Conservation (phyloP, 1,284 basidiomycete species). For the Xerocomus minutiporus region DNA sequence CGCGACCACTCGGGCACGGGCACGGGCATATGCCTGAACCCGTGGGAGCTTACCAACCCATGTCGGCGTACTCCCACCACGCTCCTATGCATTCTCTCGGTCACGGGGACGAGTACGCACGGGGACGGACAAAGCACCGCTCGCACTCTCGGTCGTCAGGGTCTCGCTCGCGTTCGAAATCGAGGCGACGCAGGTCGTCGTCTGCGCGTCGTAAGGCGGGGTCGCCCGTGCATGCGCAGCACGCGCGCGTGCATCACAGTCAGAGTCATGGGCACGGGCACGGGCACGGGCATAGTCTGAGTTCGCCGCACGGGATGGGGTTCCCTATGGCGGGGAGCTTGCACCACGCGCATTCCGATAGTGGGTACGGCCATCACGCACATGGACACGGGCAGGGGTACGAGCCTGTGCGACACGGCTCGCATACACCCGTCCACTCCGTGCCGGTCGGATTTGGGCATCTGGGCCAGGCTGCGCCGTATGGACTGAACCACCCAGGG, state of each 20-base stretch:
- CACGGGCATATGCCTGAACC: neutral
- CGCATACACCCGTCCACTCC: slow-evolving; percentile 1
- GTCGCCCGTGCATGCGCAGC: neutral
- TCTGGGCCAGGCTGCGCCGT: neutral
- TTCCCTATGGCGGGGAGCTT: neutral
- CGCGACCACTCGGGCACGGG: neutral
- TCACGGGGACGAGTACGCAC: neutral
- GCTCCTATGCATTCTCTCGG: neutral
- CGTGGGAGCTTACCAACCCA: neutral
- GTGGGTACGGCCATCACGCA: neutral
- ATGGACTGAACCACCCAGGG: neutral
- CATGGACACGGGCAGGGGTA: neutral
- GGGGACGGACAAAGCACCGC: neutral
- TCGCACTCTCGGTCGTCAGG: neutral
- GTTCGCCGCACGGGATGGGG: neutral
- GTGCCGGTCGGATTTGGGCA: neutral
- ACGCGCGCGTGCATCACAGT: neutral
- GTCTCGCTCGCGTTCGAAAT: neutral
- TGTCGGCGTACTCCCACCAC: neutral
- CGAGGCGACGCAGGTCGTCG: neutral
- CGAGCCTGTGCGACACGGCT: neutral
- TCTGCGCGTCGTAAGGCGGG: no score
- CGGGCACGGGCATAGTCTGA: neutral
- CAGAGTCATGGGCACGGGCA: neutral
- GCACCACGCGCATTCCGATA: slow-evolving; percentile 3